Evolutionary conservation across 2,329 filamentous ascomycete genomes (phyloP).

Genomic region (Fusarium praegraminearum): DNA sequence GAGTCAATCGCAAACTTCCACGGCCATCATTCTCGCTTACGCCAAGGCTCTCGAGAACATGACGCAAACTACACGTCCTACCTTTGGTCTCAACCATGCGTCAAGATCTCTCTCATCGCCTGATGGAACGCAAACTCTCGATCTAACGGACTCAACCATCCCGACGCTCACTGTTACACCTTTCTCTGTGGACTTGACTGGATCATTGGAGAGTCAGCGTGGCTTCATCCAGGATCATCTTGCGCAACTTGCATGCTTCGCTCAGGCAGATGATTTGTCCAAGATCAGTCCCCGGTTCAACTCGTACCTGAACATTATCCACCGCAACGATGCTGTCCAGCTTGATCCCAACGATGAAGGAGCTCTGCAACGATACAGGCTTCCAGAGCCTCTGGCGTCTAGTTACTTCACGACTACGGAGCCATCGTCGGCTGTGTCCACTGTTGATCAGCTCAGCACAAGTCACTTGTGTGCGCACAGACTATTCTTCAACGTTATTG

Average conservation of each 20-base stretch:
- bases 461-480: neutral
- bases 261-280: neutral
- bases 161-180: constrained; percentile 22
- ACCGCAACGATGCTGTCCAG: neutral
- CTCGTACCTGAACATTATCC: constrained; percentile 22
- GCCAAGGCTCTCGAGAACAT: neutral
- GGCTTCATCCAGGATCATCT: constrained; percentile 8
- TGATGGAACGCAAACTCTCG: constrained; percentile 7
- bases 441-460: neutral
- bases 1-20: neutral
- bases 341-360: accelerated
- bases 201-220: neutral
- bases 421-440: neutral
- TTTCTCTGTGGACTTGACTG: neutral
- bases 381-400: constrained; percentile 13
- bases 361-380: constrained; percentile 1
- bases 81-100: constrained; percentile 24
- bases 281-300: constrained; percentile 2
- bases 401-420: constrained; percentile 6
- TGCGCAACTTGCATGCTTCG: constrained; percentile 13
- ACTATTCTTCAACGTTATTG: constrained; percentile 12
- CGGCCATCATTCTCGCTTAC: constrained; percentile 5
- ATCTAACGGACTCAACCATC: constrained; percentile 4
- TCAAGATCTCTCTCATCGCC: constrained; percentile 14
- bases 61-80: neutral